These are phyloP conservation scores for Rhynchospora tenuis DNA, from an alignment of 176 grass and related monocot species.

Conservation along the genomic window DNA sequence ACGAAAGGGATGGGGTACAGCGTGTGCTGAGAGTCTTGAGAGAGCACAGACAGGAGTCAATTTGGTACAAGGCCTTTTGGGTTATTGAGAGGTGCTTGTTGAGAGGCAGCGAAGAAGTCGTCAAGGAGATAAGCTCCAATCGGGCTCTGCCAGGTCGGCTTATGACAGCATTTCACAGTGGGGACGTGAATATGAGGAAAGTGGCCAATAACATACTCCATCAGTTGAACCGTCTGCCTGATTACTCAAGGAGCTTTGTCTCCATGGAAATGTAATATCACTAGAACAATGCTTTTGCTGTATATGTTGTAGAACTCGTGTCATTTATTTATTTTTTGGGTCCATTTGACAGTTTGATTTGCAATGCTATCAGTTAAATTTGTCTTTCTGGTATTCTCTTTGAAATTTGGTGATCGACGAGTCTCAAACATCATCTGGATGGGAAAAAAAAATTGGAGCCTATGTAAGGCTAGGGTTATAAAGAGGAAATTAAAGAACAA, in stretches of 20 bases:
- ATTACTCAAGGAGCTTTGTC: constrained; percentile 44
- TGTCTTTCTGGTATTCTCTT: background rate
- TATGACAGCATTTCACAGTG: constrained; percentile 63
- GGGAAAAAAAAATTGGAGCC: background rate
- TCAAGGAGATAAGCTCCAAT: constrained; percentile 47
- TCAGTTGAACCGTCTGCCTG: constrained; percentile 53
- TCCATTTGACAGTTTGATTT: background rate
- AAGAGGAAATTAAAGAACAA: background rate
- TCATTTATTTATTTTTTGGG: background rate
- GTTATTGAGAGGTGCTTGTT: constrained; percentile 60
- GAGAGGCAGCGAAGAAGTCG: constrained; percentile 44
- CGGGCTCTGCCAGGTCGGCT: constrained; percentile 51
- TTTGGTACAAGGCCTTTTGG: constrained; percentile 69
- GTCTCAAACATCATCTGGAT: background rate
- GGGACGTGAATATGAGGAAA: constrained; percentile 53
- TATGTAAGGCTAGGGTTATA: too few relatives aligned
- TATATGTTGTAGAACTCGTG: background rate
- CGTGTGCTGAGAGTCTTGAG: constrained; percentile 48
- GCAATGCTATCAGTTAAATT: background rate
- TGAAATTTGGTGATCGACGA: background rate
- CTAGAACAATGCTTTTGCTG: background rate
- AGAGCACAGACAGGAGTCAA: constrained; percentile 41
- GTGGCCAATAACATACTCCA: constrained; percentile 75
- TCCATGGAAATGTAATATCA: constrained; percentile 35
- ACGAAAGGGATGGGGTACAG: constrained; percentile 39